phyloP scores from a whole-genome alignment of 2,329 filamentous ascomycete genomes.

The Tolypocladium nubicola region DNA sequence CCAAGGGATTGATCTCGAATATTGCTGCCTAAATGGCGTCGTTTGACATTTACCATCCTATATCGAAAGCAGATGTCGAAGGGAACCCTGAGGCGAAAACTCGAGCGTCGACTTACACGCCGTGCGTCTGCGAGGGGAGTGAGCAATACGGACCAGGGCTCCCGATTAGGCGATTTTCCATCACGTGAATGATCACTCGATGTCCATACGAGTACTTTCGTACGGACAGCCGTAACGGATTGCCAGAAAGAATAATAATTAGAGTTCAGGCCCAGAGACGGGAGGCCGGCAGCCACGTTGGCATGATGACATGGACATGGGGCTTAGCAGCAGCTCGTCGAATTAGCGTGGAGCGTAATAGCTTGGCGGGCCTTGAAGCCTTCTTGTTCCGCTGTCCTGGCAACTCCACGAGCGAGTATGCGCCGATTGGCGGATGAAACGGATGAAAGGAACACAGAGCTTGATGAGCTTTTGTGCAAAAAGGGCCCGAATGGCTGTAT shows the following conservation, averaged over 20 bases:
- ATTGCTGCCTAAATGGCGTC: neutral
- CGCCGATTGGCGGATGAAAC: neutral
- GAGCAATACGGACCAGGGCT: neutral
- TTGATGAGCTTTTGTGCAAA: neutral
- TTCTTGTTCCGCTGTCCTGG: neutral
- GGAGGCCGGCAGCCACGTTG: neutral
- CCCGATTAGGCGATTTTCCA: neutral
- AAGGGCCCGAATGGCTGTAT: neutral
- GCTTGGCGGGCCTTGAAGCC: neutral
- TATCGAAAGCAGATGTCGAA: neutral
- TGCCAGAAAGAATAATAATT: neutral
- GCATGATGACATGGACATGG: neutral
- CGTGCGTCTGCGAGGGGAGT: too few relatives aligned
- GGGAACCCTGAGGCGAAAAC: neutral
- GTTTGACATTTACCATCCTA: neutral
- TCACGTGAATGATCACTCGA: neutral
- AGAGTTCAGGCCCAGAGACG: neutral
- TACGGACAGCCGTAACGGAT: too few relatives aligned
- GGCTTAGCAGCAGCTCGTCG: neutral
- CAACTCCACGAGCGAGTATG: neutral
- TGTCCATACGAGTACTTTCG: neutral
- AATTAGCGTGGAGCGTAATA: too few relatives aligned
- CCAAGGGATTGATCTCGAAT: too few relatives aligned
- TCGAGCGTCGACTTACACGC: neutral
- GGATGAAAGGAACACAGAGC: neutral